Evolutionary conservation across 129 eudicot genomes (phyloP), one percentile per base, ranked within the genome.

Genomic region (Tanacetum coccineum): DNA sequence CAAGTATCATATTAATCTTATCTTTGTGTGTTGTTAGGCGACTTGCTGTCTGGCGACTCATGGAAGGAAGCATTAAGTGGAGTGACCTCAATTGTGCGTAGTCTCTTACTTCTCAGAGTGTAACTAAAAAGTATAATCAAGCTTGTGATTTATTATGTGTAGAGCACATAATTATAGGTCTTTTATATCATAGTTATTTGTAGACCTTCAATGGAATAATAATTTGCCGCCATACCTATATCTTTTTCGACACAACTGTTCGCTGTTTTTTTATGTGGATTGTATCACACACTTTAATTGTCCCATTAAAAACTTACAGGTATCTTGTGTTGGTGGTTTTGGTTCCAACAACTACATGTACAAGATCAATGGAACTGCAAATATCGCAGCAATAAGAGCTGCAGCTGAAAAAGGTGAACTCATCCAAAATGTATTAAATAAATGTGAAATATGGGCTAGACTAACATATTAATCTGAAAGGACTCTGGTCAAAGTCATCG

Each of bases 281-380:
- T 13, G 2, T 30, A 36, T 32, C n/a, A 17, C 57, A 46, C 9
- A 14, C 2, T 28, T 32, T 39, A 48, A 48, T 60, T 21, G 21
- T 42, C 13, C n/a, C 44, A 36, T 36, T 49, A 50, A 30, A 71
- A 64, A 72, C 30, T 49, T 80, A 79, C 82, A 93, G 99, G 87
- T 93, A 50, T 93, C 99, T 61, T 93, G 99, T 74, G 90, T 93
- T 67, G 99, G 99, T 69, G 95, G 93, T 64, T 89, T 93, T 73
- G 99, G 99, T 46, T 86, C 99, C 51, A 89, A 93, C 65, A 80
- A 96, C 47, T 72, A 80, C 70, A 93, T 93, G 99, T 93, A 93
- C 84, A 93, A 86, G 71, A 83, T 93, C 80, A 93, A 93, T 74
- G 99, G 99, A 61, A 89, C 95, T 74, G 99, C 99, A 75, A 93